These are phyloP conservation scores for Rutstroemia sp. DNA, from an alignment of 2,329 filamentous ascomycete species.

Conservation along the genomic window DNA sequence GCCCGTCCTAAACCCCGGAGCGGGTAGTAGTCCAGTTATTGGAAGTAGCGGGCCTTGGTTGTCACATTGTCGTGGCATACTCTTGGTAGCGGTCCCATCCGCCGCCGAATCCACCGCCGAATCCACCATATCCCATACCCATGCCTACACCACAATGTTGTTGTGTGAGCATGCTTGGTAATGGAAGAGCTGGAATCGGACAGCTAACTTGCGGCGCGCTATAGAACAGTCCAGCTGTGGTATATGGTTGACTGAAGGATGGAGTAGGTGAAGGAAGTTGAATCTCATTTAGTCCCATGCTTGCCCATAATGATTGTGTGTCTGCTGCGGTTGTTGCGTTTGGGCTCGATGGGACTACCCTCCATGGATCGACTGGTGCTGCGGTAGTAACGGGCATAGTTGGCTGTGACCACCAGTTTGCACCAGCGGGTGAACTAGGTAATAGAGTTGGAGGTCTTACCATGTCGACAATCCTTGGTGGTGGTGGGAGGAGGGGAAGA, in stretches of 20 bases:
- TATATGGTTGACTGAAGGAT: conserved; percentile 71
- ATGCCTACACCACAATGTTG: conserved; percentile 75
- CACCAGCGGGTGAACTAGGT: conserved; percentile 68
- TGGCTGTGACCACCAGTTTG: conserved; percentile 75
- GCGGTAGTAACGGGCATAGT: conserved; percentile 58
- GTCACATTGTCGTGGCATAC: conserved; percentile 83
- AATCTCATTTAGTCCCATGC: conserved; percentile 66
- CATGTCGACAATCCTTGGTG: conserved; percentile 82
- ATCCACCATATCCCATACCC: conserved; percentile 68
- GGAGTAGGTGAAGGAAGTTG: conserved; percentile 72
- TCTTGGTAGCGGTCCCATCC: conserved; percentile 83
- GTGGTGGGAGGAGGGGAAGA: conserved; percentile 75
- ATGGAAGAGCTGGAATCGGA: conserved; percentile 67
- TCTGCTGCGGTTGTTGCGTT: conserved; percentile 64
- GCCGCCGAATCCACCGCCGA: conserved; percentile 51
- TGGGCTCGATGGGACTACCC: conserved; percentile 81
- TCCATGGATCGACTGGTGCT: conserved; percentile 78
- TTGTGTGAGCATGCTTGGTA: conserved; percentile 79
- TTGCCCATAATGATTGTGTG: conserved; percentile 70
- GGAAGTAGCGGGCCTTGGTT: conserved; percentile 40
- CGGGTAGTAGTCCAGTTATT: conserved; percentile 41
- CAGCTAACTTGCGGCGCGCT: conserved; percentile 68
- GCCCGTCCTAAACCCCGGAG: conserved; percentile 35
- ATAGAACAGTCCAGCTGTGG: conserved; percentile 69
- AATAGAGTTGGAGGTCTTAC: conserved; percentile 80